Conservation (phyloP, 768 basidiomycete species). For the Lyophyllum atratum region DNA sequence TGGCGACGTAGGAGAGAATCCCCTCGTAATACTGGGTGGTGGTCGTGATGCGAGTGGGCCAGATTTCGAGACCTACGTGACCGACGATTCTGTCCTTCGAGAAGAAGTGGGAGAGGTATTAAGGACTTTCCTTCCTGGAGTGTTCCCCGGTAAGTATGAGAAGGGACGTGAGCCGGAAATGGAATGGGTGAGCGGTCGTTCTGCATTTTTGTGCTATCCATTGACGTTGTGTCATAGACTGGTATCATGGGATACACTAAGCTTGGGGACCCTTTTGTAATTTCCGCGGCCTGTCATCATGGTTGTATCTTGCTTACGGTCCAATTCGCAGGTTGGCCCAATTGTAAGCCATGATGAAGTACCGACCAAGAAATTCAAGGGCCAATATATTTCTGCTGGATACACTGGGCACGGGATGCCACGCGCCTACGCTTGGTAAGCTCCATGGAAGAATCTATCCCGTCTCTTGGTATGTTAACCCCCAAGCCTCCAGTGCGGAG, state of each 20-base stretch:
- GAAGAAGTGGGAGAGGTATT: constrained; percentile 47
- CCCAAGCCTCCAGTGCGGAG: constrained; percentile 50
- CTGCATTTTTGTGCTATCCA: not conserved
- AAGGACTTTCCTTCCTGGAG: constrained; percentile 56
- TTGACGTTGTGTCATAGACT: constrained; percentile 45
- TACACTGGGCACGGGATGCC: constrained; percentile 84
- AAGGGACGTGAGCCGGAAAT: constrained; percentile 57
- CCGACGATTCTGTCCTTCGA: constrained; percentile 62
- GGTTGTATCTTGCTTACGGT: not conserved
- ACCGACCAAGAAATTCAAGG: constrained; percentile 35
- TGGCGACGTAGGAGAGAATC: constrained; percentile 31
- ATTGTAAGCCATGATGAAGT: constrained; percentile 36
- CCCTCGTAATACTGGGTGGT: constrained; percentile 76
- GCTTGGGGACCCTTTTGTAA: constrained; percentile 65
- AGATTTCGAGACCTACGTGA: constrained; percentile 47
- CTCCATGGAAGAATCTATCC: not conserved
- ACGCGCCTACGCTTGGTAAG: constrained; percentile 69
- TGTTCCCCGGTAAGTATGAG: constrained; percentile 59
- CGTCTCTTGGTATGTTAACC: not conserved
- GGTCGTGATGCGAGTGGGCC: constrained; percentile 49
- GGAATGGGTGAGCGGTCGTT: constrained; percentile 70
- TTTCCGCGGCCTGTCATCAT: constrained; percentile 1
- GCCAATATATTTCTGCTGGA: constrained; percentile 75
- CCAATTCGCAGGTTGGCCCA: constrained; percentile 56
- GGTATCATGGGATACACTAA: constrained; percentile 82